Evolutionary conservation across 179 eudicot species (phyloP).

Genomic region (Pouteria campechiana): DNA sequence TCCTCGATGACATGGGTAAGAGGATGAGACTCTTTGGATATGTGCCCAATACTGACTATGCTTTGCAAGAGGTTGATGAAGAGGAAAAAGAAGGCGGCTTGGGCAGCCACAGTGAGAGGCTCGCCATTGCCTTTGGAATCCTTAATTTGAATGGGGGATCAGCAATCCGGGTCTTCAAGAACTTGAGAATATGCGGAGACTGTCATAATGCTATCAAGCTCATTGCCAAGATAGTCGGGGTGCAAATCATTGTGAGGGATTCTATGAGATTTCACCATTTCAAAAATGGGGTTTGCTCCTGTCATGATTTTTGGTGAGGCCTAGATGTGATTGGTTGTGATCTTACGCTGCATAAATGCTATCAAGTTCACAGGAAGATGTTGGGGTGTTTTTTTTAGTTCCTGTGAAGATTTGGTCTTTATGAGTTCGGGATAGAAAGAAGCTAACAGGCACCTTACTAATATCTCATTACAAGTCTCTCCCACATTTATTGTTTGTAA

Average conservation of each 20-base stretch:
- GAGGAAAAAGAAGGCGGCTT: constrained; percentile 68
- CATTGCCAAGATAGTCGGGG: constrained; percentile 48
- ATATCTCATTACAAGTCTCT: too few species aligned
- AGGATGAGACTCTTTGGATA: constrained; percentile 63
- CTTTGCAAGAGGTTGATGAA: constrained; percentile 66
- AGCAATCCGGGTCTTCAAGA: constrained; percentile 56
- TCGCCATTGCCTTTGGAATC: constrained; percentile 77
- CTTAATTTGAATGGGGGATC: constrained; percentile 58
- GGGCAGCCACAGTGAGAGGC: constrained; percentile 80
- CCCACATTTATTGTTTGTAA: too few species aligned
- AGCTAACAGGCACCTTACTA: too few species aligned
- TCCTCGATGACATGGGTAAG: constrained; percentile 39
- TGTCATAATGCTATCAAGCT: constrained; percentile 74
- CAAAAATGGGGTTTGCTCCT: constrained; percentile 60
- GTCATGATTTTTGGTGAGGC: constrained; percentile 60
- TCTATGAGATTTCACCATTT: constrained; percentile 84
- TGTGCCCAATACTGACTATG: constrained; percentile 62
- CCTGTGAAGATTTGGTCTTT: too few species aligned
- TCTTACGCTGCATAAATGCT: too few species aligned
- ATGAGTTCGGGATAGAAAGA: too few species aligned
- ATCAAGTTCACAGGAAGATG: too few species aligned
- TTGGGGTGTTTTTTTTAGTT: too few species aligned
- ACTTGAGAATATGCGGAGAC: constrained; percentile 78
- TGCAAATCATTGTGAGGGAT: constrained; percentile 66
- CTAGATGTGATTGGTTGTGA: too few species aligned